Evolutionary conservation across 768 basidiomycete species (phyloP), one percentile per base, ranked within the genome.

Genomic region (Dacryopinax spathularia): DNA sequence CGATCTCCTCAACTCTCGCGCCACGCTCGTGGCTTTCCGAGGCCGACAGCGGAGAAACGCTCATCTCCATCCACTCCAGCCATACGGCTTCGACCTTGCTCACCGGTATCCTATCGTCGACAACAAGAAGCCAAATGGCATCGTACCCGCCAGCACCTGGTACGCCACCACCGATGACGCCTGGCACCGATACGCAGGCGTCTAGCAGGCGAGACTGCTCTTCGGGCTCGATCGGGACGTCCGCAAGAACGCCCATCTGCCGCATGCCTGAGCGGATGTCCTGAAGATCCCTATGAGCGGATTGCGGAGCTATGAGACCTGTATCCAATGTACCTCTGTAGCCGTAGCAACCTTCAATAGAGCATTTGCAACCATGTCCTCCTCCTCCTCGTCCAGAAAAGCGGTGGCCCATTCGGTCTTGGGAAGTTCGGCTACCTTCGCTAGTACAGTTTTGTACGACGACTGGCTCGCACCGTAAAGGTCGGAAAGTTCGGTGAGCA

Each of bases 91-190:
- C 86, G 48, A 92, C 78, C 25, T 82, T 81, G 33, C 78, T 72
- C 27, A 83, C 71, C 1, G 89, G 84, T 15, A 27, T 18, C 20
- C 36, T 18, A 33, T 65, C 62, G 0, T 76, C 73, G 69, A 88
- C 81, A 18, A 93, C 82, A 16, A 99, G 82, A 4, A 99, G 77
- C 91, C 93, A 98, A 64, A 98, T 82, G 6, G 96, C 96, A 71
- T 99, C 96, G 73, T 89, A 98, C 1, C 96, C 96, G 10, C 96
- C 96, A 61, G 96, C 96, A 39, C 96, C 96, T 5, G 96, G 96
- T 3, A 98, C 96, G 20, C 95, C 95, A 27, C 93, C 94, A 22
- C 91, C 92, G 36, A 98, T 80, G 18, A 97, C 86, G 31, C 96
- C 96, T 2, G 88, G 83, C 67, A 87, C 80, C 15, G 80, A 75